Base-by-base conservation (phyloP, 2,329 filamentous ascomycete genomes). In the Daldinia eschscholtzii region DNA sequence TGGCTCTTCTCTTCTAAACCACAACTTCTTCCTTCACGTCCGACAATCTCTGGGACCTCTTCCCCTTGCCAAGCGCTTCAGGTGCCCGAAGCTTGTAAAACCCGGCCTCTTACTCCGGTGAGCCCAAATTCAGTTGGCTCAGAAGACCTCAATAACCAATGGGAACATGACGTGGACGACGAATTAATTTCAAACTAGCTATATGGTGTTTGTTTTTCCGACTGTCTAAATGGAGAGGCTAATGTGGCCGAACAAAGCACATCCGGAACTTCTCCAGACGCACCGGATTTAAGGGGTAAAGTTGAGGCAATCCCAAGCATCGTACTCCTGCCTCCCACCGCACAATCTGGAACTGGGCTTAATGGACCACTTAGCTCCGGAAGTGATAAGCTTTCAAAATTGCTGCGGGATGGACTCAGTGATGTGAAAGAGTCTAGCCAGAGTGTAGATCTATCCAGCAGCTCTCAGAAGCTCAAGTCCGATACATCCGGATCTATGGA, bases 361-460 rank as follows among this genome's bases (percentile, higher is more conserved):
- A 74, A 77, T 59, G 76, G 75, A 1, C 75, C 74, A 18, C 68
- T 66, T 13, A 76, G 75, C 63, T 74, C 72, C 28, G 57, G 66
- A 4, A 59, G 70, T 26, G 72, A 71, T 3, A 69, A 66, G 10
- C 57, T 69, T 39, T 61, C 65, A 9, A 67, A 68, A n/a, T 42
- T 56, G 9, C 65, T 71, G 39, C 62, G 65, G 44, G 59, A 72
- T 26, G 52, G 37, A 3, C 66, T 70, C 1, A 63, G 64, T n/a
- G 57, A 70, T 15, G 41, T 68, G 2, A 58, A 61, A 18, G 57
- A 72, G 33, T 72, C 72, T 28, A 67, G 58, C 4, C 63, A 56
- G 10, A 60, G 64, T 23, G 66, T 65, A 57, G 58, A 61, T 41
- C 63, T 53, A 15, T 70, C 74, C 12, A 33, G 26, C 37, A 37